Evolutionary conservation across 139 green algal genomes (phyloP), one percentile per base, ranked within the genome.

Genomic region (Auxenochlorella protothecoides): DNA sequence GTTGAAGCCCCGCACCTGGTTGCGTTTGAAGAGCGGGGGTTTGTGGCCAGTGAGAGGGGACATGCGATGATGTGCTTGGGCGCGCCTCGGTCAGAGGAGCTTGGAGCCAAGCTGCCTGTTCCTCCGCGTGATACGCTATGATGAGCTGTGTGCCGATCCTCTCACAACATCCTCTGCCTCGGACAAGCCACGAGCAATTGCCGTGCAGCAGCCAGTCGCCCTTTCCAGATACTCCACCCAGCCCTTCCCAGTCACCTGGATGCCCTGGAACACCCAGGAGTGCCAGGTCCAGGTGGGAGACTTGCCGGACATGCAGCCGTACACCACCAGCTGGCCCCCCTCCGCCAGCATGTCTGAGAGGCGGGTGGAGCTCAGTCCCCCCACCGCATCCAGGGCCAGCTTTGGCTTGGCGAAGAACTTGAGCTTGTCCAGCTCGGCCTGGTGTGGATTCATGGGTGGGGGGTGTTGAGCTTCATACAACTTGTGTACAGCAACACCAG

Each of bases 371-470:
- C 83, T 91, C 5, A 83, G 65, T 44, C 90, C 91, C 2, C 92
- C 92, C 27, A 97, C 85, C 12, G 76, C 78, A 68, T 96, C 92
- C 70, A 97, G 76, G 0, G 80, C 91, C 11, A 97, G 83, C 72
- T 87, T 89, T 12, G 91, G 92, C 61, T 85, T 87, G 51, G 83
- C 84, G 70, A 91, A 95, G 79, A 92, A 94, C 55, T 87, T 89
- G 10, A 87, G 68, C 53, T 81, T 78, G 44, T 93, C 84, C 56
- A 96, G 82, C 74, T 89, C 81, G 0, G 71, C 66, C 87, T 89
- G 72, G 52, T 6, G 11, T 4, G 63, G 1, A 16, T 3, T 0
- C 27, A 44, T 44, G 27, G 27, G 27, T 44, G 27, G 27, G 27
- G 27, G 27, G 27, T 44, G 27, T 44, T 44, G 27, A 44, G 27